Evolutionary conservation across 2,329 filamentous ascomycete genomes (phyloP), one percentile per base, ranked within the genome.

Genomic region (Alternaria ethzedia): DNA sequence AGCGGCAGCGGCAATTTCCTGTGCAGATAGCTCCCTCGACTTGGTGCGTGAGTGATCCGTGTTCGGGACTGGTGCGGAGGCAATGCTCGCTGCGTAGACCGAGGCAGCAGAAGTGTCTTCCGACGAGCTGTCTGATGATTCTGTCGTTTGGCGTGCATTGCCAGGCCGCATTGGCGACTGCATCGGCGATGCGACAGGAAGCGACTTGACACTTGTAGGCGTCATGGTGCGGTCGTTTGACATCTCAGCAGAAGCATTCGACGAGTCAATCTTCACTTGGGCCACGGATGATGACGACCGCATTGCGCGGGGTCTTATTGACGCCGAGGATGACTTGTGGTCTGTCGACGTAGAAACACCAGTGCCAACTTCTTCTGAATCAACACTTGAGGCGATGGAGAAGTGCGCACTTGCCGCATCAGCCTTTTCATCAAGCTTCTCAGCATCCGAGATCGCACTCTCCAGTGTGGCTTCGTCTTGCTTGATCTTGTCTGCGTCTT

Each of bases 191-290:
- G 80, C 78, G n/a, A 86, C 83, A 36, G 87, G 84, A 1, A 90
- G 88, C 17, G 87, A 84, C 17, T 83, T 86, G n/a, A 90, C 88
- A 43, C 92, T 83, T 43, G 88, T 89, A 58, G 23, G 90, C 90
- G 73, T 87, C 83, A 62, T 83, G 84, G 54, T 88, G 84, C 86
- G 87, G 68, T 87, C 86, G 7, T 74, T 68, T 17, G 69, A 57
- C 12, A 74, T 71, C 12, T 89, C 68, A 17, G 75, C 84, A 64
- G 93, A 90, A 20, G 89, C 88, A 65, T 90, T 89, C 1, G 87
- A 85, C 32, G 86, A 84, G 70, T 93, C 90, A 1, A 89, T 88
- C 28, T 87, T 88, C 7, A 94, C 86, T 82, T 2, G 92, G 90
- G 58, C 88, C 86, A 2, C 90, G 86, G 25, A 89, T 0, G 90